These are phyloP conservation scores for Annulohypoxylon truncatum DNA, from an alignment of 2,329 filamentous ascomycete species.

Conservation along the genomic window DNA sequence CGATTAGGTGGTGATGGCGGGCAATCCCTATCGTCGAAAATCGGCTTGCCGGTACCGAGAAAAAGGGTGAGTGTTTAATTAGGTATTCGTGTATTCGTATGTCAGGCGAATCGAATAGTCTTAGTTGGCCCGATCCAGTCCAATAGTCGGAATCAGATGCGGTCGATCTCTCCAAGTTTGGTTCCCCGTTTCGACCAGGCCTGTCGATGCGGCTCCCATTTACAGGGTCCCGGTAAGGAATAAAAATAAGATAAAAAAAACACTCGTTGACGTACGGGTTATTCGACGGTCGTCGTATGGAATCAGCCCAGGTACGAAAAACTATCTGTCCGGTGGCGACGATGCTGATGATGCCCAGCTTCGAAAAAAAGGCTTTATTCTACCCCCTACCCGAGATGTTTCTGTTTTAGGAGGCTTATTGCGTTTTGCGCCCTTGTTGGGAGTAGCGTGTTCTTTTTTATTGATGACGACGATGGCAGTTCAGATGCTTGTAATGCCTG, in stretches of 20 bases:
- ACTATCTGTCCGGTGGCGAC: conserved; percentile 3
- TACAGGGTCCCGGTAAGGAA: conserved; percentile 30
- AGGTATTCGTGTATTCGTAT: conserved; percentile 38
- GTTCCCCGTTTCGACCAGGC: conserved; percentile 34
- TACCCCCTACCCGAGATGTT: conserved; percentile 1
- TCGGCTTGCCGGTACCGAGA: conserved; percentile 25
- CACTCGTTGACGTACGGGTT: conserved; percentile 16
- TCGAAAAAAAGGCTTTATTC: not conserved
- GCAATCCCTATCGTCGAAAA: conserved; percentile 6
- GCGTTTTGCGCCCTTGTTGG: conserved; percentile 25
- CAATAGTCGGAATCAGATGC: conserved; percentile 39
- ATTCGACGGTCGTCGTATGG: conserved; percentile 21
- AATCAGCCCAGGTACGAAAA: not conserved
- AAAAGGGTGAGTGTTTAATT: conserved; percentile 37
- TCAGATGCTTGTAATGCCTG: conserved; percentile 12
- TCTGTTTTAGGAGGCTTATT: conserved; percentile 18
- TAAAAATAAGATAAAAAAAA: not conserved
- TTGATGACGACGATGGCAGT: conserved; percentile 25
- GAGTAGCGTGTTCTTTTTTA: conserved; percentile 11
- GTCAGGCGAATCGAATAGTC: conserved; percentile 39
- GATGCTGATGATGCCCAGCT: conserved; percentile 21
- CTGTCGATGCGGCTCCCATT: conserved; percentile 41
- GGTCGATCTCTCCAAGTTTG: conserved; percentile 41
- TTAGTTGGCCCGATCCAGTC: conserved; percentile 34
- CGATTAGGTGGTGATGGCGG: conserved; percentile 13